Percentiles rank a stretch among this genome's conserved stretches.
Conservation (phyloP, 345 rosid genomes). For the Dipteronia dyeriana region DNA sequence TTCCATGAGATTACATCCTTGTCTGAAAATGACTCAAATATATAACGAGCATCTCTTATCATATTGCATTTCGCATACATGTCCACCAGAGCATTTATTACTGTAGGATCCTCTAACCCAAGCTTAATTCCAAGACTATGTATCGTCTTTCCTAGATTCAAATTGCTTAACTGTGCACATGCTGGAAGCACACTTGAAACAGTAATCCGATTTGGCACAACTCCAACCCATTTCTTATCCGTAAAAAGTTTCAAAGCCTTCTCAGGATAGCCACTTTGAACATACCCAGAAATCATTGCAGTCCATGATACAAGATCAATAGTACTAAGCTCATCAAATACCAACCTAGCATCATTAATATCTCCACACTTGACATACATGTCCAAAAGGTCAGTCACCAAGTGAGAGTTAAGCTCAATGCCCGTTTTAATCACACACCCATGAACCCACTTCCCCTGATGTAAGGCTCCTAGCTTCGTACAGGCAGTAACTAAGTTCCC, state of each 20-base stretch:
- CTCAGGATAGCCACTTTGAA: constrained; percentile 51
- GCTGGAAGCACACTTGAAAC: constrained; percentile 66
- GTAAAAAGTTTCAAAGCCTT: constrained; percentile 65
- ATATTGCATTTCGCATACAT: constrained; percentile 80
- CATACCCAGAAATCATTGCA: constrained; percentile 87
- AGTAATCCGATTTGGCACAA: constrained; percentile 65
- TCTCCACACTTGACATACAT: constrained; percentile 83
- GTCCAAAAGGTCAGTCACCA: constrained; percentile 63
- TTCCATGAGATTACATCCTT: constrained; percentile 78
- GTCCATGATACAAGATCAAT: constrained; percentile 77
- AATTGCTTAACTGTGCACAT: constrained; percentile 57
- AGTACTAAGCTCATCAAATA: constrained; percentile 47
- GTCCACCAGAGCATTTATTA: constrained; percentile 78
- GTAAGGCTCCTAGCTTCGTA: constrained; percentile 62
- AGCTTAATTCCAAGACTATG: constrained; percentile 66
- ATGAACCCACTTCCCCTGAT: constrained; percentile 82
- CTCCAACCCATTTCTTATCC: constrained; percentile 48
- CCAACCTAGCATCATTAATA: constrained; percentile 52
- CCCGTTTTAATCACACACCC: constrained; percentile 72
- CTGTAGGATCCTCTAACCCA: constrained; percentile 57
- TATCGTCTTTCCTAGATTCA: constrained; percentile 53
- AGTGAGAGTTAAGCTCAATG: constrained; percentile 49
- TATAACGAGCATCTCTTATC: constrained; percentile 53
- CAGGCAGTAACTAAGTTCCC: constrained; percentile 72
- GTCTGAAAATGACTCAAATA: constrained; percentile 53